phyloP scores from a whole-genome alignment of 2,329 filamentous ascomycete genomes.

The Sporothrix phasma region DNA sequence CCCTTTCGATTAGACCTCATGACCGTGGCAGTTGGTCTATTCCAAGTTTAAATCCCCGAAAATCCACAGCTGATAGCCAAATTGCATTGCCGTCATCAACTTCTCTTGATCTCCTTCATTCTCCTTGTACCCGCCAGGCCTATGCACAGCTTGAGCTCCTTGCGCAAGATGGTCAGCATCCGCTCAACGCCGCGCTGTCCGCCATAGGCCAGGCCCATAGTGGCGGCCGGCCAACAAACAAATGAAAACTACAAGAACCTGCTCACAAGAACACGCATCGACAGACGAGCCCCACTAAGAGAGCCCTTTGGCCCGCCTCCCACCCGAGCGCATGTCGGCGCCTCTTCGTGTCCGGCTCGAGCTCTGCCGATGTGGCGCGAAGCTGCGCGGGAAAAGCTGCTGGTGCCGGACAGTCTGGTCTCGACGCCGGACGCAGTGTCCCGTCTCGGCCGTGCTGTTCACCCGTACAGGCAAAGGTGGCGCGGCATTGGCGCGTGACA shows the following conservation, averaged over 20 bases:
- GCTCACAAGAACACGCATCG: too few relatives aligned
- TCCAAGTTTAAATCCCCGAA: background rate
- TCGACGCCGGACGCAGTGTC: background rate
- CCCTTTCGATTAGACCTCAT: background rate
- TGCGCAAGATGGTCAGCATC: constrained; percentile 6
- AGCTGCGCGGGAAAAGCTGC: background rate
- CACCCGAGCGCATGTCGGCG: too few relatives aligned
- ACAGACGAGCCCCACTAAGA: too few relatives aligned
- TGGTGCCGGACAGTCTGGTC: constrained; percentile 1
- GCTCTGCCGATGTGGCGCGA: background rate
- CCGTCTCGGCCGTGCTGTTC: background rate
- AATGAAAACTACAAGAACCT: too few relatives aligned
- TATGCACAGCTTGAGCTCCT: constrained; percentile 12
- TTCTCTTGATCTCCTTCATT: too few relatives aligned
- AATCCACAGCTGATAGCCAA: background rate
- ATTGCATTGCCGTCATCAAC: background rate
- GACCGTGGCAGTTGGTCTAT: background rate
- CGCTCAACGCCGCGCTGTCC: constrained; percentile 13
- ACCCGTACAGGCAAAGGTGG: too few relatives aligned
- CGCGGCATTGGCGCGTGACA: too few relatives aligned
- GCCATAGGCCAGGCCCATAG: constrained; percentile 34
- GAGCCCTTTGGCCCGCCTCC: too few relatives aligned
- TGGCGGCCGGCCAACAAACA: constrained; percentile 37
- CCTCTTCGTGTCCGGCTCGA: constrained; percentile 22
- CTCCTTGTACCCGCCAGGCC: too few relatives aligned